Evolutionary conservation across 345 rosid species (phyloP).

Genomic region (Leavenworthia alabamica): DNA sequence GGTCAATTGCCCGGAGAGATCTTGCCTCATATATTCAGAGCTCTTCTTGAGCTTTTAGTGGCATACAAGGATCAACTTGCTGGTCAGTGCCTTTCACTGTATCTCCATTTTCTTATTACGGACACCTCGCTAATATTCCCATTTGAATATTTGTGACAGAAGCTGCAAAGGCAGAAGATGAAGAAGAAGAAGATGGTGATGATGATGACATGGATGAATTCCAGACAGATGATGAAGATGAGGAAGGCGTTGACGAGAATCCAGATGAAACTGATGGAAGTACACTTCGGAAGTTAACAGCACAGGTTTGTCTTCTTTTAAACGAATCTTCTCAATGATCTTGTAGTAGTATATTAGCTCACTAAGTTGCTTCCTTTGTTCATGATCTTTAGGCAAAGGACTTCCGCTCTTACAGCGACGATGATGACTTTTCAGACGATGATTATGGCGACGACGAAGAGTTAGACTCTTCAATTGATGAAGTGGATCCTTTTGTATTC

Average conservation of each 20-base stretch:
- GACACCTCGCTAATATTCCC: background rate
- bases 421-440: slow-evolving; percentile 68
- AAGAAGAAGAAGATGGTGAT: slow-evolving; percentile 37
- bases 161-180: slow-evolving; percentile 56
- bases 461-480: slow-evolving; percentile 89
- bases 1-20: slow-evolving; percentile 80
- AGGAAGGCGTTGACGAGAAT: slow-evolving; percentile 87
- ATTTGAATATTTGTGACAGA: slow-evolving; percentile 36
- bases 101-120: background rate
- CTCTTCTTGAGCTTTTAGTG: slow-evolving; percentile 78
- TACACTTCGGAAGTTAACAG: slow-evolving; percentile 76
- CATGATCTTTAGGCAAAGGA: slow-evolving; percentile 87
- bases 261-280: slow-evolving; percentile 86
- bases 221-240: slow-evolving; percentile 83
- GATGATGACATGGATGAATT: slow-evolving; percentile 96
- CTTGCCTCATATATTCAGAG: slow-evolving; percentile 70
- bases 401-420: slow-evolving; percentile 62
- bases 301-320: slow-evolving; percentile 52
- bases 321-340: background rate
- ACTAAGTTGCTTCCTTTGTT: background rate
- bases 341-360: slow-evolving; percentile 4
- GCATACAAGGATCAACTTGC: slow-evolving; percentile 95
- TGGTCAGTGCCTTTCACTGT: slow-evolving; percentile 42
- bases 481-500: slow-evolving; percentile 91
- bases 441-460: slow-evolving; percentile 92